Base-by-base conservation (phyloP, 2,329 filamentous ascomycete genomes). In the Fragosphaeria purpurea region DNA sequence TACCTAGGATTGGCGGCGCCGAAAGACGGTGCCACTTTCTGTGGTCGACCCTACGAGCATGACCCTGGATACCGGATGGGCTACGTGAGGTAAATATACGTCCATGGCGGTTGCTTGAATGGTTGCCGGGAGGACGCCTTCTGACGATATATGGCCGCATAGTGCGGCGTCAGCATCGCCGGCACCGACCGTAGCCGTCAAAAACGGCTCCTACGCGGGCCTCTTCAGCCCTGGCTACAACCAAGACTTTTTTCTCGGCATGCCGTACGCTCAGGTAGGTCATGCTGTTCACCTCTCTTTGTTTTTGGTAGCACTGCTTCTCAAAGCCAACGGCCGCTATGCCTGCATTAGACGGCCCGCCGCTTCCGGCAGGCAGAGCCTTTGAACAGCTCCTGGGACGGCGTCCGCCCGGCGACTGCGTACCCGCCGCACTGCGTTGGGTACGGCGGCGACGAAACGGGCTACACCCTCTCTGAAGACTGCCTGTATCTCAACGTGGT, bases 401-500 rank as follows among this genome's bases (percentile, higher is more conserved):
- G 60, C 6, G 53, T 58, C 5, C 65, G 61, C 12, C 62, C 69
- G 52, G 75, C 74, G 2, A 72, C 63, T 0, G 56, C 66, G 10
- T 75, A 76, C 52, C 67, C 69, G 0, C 61, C 66, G 6, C 66
- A 71, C 48, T 78, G 74, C 55, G 65, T 74, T 38, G 73, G 73
- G n/a, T 77, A 77, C 48, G 74, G 74, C 12, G 44, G 22, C 7
- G 61, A 63, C 37, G 57, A 62, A 55, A 43, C 43, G 8, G 52
- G 53, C 40, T 52, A 55, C 49, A 46, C 53, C 7, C 42, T 56
- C 35, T 59, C 67, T 9, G 80, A 83, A 57, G 75, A 82, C 57
- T 84, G 81, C 54, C 67, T 84, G 4, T 80, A 77, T 43, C 64
- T 84, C 53, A 84, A 83, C 56, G 70, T 85, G 7, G 66, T 84